Base-by-base conservation (phyloP, 768 basidiomycete species). In the Rhodosporidiobolus odoratus region DNA sequence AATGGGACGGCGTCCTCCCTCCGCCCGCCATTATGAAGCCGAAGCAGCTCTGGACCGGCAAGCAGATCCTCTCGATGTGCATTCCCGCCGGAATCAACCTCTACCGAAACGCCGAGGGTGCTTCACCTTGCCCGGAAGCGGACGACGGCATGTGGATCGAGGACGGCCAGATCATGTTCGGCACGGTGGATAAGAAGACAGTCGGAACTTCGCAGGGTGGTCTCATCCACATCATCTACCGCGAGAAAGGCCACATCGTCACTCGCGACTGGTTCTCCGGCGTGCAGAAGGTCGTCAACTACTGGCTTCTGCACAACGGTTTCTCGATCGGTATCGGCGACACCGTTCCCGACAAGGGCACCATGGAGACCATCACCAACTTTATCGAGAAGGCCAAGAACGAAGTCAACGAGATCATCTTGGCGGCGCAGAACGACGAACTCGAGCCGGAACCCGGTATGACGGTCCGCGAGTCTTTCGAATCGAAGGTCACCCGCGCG, bases 281-380 rank as follows among this genome's bases (percentile, higher is more conserved):
- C 27, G 83, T 95, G 3, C 96, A 99, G 78, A 89, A 86, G 83
- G 88, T 98, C 65, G 92, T 98, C 81, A 97, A 99, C 80, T 98
- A 86, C 80, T 99, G 95, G 95, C 84, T 98, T 12, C 91, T 98
- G 83, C 96, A 99, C 81, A 94, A 94, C 71, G 95, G 96, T 45
- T 99, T 98, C 84, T 92, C 91, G 75, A 98, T 98, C 77, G 96
- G 96, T 65, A 99, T 99, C 72, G 96, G 95, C 47, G 96, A 98
- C 80, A 98, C 96, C 5, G 93, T 99, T 64, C 95, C 95, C 35
- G 95, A 95, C 77, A 83, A 84, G 63, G 85, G 83, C 40, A 95
- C 92, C 47, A 97, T 97, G 94, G 83, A 82, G 17, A 86, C 84
- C 76, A 96, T 99, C 79, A 90, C 89, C 1, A 81, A 87, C 68